Evolutionary conservation across 352 stramenopile species (phyloP), one percentile per base, ranked within the genome.

Genomic region (Plasmopara halstedii): DNA sequence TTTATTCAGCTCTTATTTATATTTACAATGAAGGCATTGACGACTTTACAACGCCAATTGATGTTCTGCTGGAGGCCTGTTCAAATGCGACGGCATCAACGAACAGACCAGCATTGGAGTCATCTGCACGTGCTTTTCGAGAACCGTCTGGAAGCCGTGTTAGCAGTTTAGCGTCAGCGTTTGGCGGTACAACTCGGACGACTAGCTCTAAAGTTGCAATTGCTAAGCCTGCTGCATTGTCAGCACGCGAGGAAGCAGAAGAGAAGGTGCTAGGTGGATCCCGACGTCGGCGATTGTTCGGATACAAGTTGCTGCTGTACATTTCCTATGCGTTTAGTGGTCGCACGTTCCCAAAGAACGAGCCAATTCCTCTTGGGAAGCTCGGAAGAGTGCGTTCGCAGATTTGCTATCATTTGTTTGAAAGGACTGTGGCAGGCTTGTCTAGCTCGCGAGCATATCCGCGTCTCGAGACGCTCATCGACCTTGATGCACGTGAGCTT

Each of bases 1-100:
- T 98, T 23, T 97, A 94, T 58, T 96, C 88, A 14, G 93, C 91
- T 25, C 66, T 97, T n/a, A 84, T 97, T 23, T 96, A 96, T 67
- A 89, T 98, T 46, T 97, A 96, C 66, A 96, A 90, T 38, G 83
- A 89, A 63, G 93, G 90, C 4, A 57, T 97, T 31, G 68, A 96
- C 31, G 91, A 98, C 56, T 98, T 88, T 39, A 83, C 87, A 6
- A 91, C 88, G 8, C 91, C 93, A 0, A 85, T 97, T 23, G 82
- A 97, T 41, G 68, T 95, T 15, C 46, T 97, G 7, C 67, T 96
- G 20, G 85, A 97, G 61, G 71, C 70, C 23, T 73, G 56, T 40
- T 85, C 70, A 5, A 73, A 69, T 3, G 62, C 68, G 17, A 81
- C 73, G 39, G 66, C 74, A 33, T 45, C 43, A 0, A 66, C 62